Conservation (phyloP, 2,329 filamentous ascomycete species). For the Pseudomassariella vexata region DNA sequence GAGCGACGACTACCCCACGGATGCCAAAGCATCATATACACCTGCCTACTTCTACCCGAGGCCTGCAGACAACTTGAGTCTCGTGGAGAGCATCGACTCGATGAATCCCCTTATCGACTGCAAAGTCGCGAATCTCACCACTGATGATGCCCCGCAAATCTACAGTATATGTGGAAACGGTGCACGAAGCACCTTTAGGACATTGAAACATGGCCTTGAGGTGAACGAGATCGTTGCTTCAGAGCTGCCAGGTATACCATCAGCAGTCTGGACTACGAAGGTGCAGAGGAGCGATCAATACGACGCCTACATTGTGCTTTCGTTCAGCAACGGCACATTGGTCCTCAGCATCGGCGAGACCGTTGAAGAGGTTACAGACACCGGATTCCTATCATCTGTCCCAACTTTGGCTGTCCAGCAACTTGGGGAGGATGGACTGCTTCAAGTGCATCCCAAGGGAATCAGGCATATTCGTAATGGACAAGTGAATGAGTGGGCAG, state of each 20-base stretch:
- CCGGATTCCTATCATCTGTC: constrained; percentile 82
- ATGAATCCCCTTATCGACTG: constrained; percentile 90
- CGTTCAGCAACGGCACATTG: constrained; percentile 82
- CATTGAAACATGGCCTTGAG: constrained; percentile 85
- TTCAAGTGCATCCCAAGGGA: constrained; percentile 95
- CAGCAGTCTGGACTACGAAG: constrained; percentile 93
- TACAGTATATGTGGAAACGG: constrained; percentile 88
- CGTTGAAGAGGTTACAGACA: constrained; percentile 91
- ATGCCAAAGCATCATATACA: constrained; percentile 64
- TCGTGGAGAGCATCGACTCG: constrained; percentile 79
- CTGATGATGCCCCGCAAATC: constrained; percentile 93
- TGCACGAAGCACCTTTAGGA: constrained; percentile 83
- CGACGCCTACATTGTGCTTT: constrained; percentile 93
- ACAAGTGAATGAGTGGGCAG: constrained; percentile 85
- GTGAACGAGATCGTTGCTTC: constrained; percentile 96
- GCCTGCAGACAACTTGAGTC: constrained; percentile 70
- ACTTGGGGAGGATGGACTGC: constrained; percentile 83
- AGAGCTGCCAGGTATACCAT: constrained; percentile 80
- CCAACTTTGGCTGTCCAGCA: constrained; percentile 90
- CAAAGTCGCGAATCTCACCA: constrained; percentile 83
- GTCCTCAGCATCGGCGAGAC: constrained; percentile 95
- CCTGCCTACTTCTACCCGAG: constrained; percentile 84
- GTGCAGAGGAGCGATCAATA: constrained; percentile 74
- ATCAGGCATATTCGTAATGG: constrained; percentile 82
- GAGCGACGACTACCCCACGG: constrained; percentile 76